Evolutionary conservation across 78 protist species (phyloP).

Genomic region (Dictyostelium discoideum): DNA sequence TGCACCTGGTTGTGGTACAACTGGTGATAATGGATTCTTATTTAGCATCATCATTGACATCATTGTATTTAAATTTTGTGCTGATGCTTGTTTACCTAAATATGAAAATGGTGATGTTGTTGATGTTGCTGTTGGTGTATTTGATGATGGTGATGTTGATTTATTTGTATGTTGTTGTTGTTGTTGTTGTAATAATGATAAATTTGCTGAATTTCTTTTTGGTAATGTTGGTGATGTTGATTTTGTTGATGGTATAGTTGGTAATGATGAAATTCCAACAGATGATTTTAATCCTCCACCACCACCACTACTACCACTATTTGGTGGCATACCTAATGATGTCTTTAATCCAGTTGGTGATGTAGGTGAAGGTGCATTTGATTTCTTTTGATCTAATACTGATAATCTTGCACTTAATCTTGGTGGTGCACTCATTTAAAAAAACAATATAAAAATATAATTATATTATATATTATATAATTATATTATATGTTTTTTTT

Average conservation of each 20-base stretch:
- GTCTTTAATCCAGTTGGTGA: neutral
- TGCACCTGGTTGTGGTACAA: neutral
- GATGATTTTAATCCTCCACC: neutral
- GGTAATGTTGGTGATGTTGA: neutral
- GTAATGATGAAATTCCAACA: neutral
- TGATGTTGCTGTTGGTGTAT: neutral
- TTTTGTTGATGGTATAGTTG: neutral
- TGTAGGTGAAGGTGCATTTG: neutral
- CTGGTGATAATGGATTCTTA: neutral
- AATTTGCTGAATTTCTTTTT: neutral
- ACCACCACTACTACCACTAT: neutral
- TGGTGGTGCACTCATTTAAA: constrained; percentile 36
- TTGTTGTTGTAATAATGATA: neutral
- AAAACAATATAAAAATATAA: neutral
- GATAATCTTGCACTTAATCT: constrained; percentile 75
- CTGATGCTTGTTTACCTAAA: neutral
- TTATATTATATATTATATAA: neutral
- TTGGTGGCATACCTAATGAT: neutral
- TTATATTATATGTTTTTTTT: neutral
- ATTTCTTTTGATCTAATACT: constrained; percentile 50
- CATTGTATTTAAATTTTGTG: neutral
- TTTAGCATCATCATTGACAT: neutral
- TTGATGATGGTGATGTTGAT: neutral
- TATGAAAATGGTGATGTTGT: neutral
- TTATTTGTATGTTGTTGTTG: neutral